Conservation (phyloP, 768 basidiomycete genomes). For the Scleroderma citrinum region DNA sequence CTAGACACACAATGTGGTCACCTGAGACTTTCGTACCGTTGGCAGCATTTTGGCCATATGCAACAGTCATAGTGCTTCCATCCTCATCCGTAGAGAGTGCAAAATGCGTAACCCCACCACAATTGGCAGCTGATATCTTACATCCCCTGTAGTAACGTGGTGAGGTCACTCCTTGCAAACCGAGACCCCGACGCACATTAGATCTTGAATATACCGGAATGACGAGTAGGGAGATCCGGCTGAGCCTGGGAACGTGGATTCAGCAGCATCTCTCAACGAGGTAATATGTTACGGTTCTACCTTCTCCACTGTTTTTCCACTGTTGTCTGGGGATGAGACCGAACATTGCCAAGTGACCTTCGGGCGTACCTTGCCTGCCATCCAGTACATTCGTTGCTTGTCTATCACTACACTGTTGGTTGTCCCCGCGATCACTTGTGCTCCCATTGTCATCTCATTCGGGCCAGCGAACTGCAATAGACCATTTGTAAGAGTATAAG, state of each 20-base stretch:
- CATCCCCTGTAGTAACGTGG: slow-evolving; percentile 51
- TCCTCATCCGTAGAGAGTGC: slow-evolving; percentile 72
- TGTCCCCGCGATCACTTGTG: slow-evolving; percentile 69
- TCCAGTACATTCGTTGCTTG: slow-evolving; percentile 80
- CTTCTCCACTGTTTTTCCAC: slow-evolving; percentile 97
- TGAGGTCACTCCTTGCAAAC: slow-evolving; percentile 1
- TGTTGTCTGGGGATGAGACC: slow-evolving; percentile 24
- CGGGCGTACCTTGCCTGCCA: slow-evolving; percentile 65
- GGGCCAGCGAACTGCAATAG: slow-evolving; percentile 64
- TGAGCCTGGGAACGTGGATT: slow-evolving; percentile 51
- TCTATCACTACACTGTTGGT: slow-evolving; percentile 82
- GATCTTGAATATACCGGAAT: slow-evolving; percentile 82
- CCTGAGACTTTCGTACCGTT: slow-evolving; percentile 45
- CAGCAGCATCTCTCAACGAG: background rate
- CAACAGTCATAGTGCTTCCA: slow-evolving; percentile 72
- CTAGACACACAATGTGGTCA: background rate
- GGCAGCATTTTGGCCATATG: slow-evolving; percentile 83
- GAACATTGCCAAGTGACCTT: background rate
- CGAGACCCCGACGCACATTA: slow-evolving; percentile 48
- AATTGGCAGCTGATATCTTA: slow-evolving; percentile 60
- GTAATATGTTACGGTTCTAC: slow-evolving; percentile 30
- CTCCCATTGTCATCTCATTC: slow-evolving; percentile 56
- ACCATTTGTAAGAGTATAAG: background rate
- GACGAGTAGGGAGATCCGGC: slow-evolving; percentile 83
- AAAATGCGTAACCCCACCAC: slow-evolving; percentile 91